phyloP scores from a whole-genome alignment of 2,329 filamentous ascomycete genomes.

The Neonectria sp. region DNA sequence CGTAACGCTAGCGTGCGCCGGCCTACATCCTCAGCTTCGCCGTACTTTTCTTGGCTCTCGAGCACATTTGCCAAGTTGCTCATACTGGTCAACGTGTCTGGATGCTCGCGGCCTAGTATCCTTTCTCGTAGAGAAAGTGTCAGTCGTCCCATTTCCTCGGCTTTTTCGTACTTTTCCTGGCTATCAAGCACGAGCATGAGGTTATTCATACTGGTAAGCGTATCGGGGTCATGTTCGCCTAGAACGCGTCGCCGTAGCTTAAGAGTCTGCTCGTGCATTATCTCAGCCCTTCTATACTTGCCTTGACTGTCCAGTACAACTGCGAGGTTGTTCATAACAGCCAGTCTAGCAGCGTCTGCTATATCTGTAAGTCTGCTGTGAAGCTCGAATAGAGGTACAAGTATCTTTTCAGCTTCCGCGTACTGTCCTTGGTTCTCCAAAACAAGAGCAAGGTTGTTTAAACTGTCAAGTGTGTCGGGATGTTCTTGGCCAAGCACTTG shows the following conservation, averaged over 20 bases:
- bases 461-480: conserved; percentile 2
- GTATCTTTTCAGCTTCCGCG: conserved; percentile 5
- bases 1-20: background rate
- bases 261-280: no score
- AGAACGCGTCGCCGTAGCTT: no score
- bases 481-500: background rate
- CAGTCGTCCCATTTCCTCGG: background rate
- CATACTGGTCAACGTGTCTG: background rate
- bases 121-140: background rate
- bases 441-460: background rate
- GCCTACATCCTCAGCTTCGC: background rate
- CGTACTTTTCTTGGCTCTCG: background rate
- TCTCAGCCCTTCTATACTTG: no score
- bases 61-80: background rate
- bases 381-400: background rate
- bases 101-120: background rate
- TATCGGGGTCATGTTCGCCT: no score
- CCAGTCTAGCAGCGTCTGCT: no score
- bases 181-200: background rate
- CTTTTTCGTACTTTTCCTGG: background rate
- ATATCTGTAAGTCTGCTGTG: no score
- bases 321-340: no score
- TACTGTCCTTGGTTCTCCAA: conserved; percentile 2
- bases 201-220: no score
- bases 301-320: no score